A percentile compares a stretch with the other conserved stretches of the same genome.
phyloP scores from a whole-genome alignment of 2,329 filamentous ascomycete genomes.

The Fusarium nisikadoi region DNA sequence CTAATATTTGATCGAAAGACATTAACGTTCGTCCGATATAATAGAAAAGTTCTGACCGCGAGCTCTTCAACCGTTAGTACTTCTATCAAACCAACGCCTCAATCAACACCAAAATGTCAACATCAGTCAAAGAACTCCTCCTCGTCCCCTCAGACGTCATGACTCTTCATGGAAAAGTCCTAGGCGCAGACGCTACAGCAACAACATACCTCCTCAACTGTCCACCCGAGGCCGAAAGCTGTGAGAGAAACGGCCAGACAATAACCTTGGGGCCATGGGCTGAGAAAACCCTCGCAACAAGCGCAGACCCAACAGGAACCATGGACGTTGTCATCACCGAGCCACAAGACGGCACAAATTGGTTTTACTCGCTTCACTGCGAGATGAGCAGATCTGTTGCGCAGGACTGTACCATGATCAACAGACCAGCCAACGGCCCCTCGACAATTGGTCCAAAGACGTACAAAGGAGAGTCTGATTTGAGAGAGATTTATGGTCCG shows the following conservation, averaged over 20 bases:
- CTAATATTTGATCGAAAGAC: background rate
- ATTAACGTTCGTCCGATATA: background rate
- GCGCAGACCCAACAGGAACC: background rate
- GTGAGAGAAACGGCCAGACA: background rate
- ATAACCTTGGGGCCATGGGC: background rate
- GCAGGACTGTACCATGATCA: background rate
- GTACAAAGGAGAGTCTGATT: background rate
- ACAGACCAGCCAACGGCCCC: background rate
- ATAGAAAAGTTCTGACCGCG: fast-evolving
- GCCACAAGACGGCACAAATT: background rate
- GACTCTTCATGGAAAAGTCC: background rate
- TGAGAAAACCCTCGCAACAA: background rate
- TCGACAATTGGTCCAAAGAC: background rate
- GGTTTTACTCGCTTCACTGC: background rate
- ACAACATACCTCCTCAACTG: slow-evolving; percentile 1
- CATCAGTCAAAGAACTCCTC: background rate
- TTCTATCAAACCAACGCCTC: too few relatives aligned
- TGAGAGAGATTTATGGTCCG: background rate
- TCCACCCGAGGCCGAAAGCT: background rate
- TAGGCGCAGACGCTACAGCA: background rate
- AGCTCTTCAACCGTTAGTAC: too few relatives aligned
- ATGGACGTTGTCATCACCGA: background rate
- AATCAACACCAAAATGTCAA: background rate
- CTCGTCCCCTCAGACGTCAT: background rate
- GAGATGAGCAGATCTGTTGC: background rate